Evolutionary conservation across 2,329 filamentous ascomycete genomes (phyloP).

Genomic region (Incumbomyces lentus): DNA sequence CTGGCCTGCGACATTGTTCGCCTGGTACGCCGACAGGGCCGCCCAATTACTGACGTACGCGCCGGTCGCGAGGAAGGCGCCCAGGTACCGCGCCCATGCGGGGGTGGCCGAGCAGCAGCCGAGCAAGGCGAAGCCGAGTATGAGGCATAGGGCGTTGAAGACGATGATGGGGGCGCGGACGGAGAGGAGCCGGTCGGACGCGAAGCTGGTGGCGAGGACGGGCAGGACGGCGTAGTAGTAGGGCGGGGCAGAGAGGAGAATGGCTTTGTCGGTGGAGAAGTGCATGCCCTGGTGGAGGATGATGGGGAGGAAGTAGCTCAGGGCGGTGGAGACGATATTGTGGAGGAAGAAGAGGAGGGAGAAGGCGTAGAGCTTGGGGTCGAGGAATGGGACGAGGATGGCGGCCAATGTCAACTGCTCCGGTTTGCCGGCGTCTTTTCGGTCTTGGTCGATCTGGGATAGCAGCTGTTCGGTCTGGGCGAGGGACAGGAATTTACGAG

Average conservation of each 20-base stretch:
- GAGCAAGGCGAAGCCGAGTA: constrained; percentile 55
- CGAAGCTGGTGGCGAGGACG: constrained; percentile 50
- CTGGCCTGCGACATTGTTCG: constrained; percentile 53
- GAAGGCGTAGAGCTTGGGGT: constrained; percentile 56
- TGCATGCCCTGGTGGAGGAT: constrained; percentile 46
- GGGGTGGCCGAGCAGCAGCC: constrained; percentile 26
- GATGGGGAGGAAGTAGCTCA: constrained; percentile 56
- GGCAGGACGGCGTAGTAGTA: constrained; percentile 59
- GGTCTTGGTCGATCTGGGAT: constrained; percentile 49
- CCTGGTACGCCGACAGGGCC: constrained; percentile 52
- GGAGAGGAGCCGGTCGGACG: constrained; percentile 49
- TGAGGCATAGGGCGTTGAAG: constrained; percentile 54
- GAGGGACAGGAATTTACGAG: constrained; percentile 42
- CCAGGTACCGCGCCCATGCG: constrained; percentile 42
- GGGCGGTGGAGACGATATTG: constrained; percentile 54
- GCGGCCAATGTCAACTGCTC: constrained; percentile 50
- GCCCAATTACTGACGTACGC: constrained; percentile 62
- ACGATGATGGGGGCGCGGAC: constrained; percentile 53
- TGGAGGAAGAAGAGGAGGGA: constrained; percentile 55
- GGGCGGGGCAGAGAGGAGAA: constrained; percentile 55
- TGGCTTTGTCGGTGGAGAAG: constrained; percentile 43
- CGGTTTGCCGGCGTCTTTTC: constrained; percentile 45
- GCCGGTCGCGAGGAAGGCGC: constrained; percentile 56
- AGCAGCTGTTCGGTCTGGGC: background rate
- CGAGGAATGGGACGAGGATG: constrained; percentile 46